Evolutionary conservation across 139 green algal genomes (phyloP).

Genomic region (Penium margaritaceum): DNA sequence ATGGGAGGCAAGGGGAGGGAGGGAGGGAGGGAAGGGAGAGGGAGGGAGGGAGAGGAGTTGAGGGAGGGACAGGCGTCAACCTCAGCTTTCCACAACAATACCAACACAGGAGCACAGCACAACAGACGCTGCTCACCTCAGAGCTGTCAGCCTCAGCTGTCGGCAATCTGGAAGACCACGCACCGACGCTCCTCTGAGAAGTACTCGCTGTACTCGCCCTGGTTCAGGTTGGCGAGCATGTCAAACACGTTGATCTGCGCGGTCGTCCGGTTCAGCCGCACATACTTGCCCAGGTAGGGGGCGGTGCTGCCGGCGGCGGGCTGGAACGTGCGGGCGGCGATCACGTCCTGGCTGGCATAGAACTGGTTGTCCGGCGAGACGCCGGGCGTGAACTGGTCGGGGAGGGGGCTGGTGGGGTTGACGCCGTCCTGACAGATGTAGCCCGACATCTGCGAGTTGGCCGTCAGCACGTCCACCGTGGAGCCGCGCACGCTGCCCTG

Average conservation of each 20-base stretch:
- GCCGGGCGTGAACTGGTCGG: not conserved
- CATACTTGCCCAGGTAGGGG: not conserved
- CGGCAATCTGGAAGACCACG: constrained; percentile 11
- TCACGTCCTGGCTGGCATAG: not conserved
- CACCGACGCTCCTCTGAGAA: constrained; percentile 11
- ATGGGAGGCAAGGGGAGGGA: too few species aligned
- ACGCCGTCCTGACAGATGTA: constrained; percentile 6
- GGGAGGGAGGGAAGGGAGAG: too few species aligned
- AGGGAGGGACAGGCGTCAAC: too few species aligned
- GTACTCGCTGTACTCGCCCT: constrained; percentile 1
- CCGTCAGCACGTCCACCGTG: not conserved
- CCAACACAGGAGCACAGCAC: too few species aligned
- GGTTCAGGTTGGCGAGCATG: constrained; percentile 13
- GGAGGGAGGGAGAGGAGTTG: too few species aligned
- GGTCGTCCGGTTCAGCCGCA: not conserved
- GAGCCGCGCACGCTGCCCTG: not conserved
- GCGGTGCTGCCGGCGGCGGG: not conserved
- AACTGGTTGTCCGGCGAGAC: constrained; percentile 3
- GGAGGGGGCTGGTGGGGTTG: not conserved
- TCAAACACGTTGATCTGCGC: not conserved
- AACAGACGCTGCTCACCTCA: too few species aligned
- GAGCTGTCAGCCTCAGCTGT: too few species aligned
- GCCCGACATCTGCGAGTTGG: not conserved
- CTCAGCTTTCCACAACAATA: too few species aligned
- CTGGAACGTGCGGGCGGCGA: constrained; percentile 1